Evolutionary conservation across 495 filamentous ascomycete genomes (phyloP), one percentile per base, ranked within the genome.

Genomic region (Penicillium cinerascens): DNA sequence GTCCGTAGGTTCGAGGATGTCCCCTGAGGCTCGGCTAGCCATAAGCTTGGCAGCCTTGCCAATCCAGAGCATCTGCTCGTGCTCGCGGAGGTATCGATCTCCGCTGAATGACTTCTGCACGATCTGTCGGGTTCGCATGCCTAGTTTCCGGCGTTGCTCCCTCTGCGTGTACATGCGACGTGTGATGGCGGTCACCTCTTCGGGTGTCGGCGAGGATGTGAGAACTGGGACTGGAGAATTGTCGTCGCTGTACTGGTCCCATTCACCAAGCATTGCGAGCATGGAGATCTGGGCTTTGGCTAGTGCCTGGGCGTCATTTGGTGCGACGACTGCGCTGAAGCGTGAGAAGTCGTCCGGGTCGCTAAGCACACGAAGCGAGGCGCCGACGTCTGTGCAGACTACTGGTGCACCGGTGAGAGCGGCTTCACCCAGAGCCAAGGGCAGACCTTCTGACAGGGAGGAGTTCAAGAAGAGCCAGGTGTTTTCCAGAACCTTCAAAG

Each of bases 1-100:
- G 37, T 69, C 65, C 0, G 56, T 42, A 0, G 63, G 66, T 39
- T 71, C 70, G 33, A 54, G 57, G 6, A 56, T 47, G 25, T 59
- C 55, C 35, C 59, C 70, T 10, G 56, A 61, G 7, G 55, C 52
- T 13, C 68, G 64, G 18, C 49, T 68, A 36, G 68, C 65, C 66
- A 72, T 75, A 52, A 68, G 60, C 43, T 74, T 74, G 21, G 59
- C 58, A 7, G 67, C 65, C 61, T 84, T 84, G 29, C 78, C 78
- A 29, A 84, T 78, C 82, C 82, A 86, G 18, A 84, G 77, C 82
- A 85, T 85, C 61, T 87, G 83, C 61, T 87, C 83, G 59, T 87
- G 83, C 61, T 87, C 83, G 22, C 83, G 75, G 13, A 87, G 75
- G 54, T 86, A 87, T 0, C 84, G 71, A 39, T 84, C 80, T 4